Percentiles rank a stretch among this genome's conserved stretches.
Evolutionary conservation across 2,329 filamentous ascomycete species (phyloP).

Genomic region (Ophiostoma tasmaniense): DNA sequence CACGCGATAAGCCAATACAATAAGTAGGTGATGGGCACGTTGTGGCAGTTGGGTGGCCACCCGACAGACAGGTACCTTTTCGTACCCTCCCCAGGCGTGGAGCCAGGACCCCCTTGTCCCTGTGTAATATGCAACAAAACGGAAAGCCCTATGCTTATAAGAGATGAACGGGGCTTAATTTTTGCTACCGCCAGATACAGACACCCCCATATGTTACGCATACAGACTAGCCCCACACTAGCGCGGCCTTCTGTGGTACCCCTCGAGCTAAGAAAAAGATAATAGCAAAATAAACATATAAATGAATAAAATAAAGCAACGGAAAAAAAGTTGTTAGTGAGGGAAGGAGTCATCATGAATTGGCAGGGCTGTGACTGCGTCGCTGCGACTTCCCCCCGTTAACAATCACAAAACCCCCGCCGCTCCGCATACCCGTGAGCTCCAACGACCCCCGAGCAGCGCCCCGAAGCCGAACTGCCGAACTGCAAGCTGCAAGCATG

Average conservation of each 20-base stretch:
- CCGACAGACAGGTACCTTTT: neutral
- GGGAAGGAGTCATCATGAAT: neutral
- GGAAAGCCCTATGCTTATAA: neutral
- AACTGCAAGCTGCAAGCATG: slow-evolving; percentile 12
- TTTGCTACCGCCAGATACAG: neutral
- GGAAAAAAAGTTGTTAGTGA: neutral
- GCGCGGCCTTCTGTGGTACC: neutral
- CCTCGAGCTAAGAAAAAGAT: neutral
- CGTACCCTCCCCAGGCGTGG: neutral
- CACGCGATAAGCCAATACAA: neutral
- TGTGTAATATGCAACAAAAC: neutral
- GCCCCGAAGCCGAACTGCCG: neutral
- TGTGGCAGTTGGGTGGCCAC: neutral
- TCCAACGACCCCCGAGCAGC: neutral
- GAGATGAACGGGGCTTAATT: neutral
- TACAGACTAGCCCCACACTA: neutral
- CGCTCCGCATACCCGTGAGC: slow-evolving; percentile 3
- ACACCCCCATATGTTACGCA: neutral
- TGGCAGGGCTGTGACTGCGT: neutral
- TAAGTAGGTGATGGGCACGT: neutral
- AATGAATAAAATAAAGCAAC: neutral
- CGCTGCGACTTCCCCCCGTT: neutral
- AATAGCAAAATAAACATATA: neutral
- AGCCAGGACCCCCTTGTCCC: neutral
- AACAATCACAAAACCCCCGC: neutral